Evolutionary conservation across 2,329 filamentous ascomycete species (phyloP), one percentile per base, ranked within the genome.

Genomic region (Verticillium zaregamsianum): DNA sequence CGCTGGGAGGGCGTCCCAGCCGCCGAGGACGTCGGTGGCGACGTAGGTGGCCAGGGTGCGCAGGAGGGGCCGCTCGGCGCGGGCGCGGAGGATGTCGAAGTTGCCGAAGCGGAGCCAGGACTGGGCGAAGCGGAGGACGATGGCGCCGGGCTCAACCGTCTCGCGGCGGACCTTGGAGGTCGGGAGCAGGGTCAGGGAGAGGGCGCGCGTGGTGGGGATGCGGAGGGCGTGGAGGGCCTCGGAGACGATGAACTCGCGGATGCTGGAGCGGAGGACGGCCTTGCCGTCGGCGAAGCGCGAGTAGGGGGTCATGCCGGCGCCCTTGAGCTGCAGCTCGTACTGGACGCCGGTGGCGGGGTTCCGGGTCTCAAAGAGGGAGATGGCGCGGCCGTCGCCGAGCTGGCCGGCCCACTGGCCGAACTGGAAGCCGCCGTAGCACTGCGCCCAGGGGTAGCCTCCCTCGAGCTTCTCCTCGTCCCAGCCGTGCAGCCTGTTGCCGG

Each of bases 281-380:
- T 95, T 94, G 33, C 95, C 95, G 73, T 99, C 95, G 28, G 95
- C 95, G 68, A 99, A 99, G 3, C 95, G 89, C 45, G 92, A 96
- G 77, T 99, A 99, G 0, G 95, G 95, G 4, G 95, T 99, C 70
- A 90, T 80, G 5, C 95, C 95, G 17, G 95, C 95, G 28, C 95
- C 95, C 75, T 99, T 99, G 64, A 99, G 82, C 75, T 98, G 95
- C 54, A 98, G 74, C 75, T 99, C 95, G 72, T 96, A 97, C 31
- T 91, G 85, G 39, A 79, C 81, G n/a, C 85, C 84, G 0, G 90
- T 90, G 2, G 74, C 71, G 1, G 90, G 87, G 71, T 94, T 96
- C 5, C 87, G 94, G 28, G 88, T 86, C 75, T 99, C 95, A 70
- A 98, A 98, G 1, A 99, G 81, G 39, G 92, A 96, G 68, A 99